These are phyloP conservation scores for Vigna nakashimae DNA, from an alignment of 306 rosid species.

Conservation along the genomic window DNA sequence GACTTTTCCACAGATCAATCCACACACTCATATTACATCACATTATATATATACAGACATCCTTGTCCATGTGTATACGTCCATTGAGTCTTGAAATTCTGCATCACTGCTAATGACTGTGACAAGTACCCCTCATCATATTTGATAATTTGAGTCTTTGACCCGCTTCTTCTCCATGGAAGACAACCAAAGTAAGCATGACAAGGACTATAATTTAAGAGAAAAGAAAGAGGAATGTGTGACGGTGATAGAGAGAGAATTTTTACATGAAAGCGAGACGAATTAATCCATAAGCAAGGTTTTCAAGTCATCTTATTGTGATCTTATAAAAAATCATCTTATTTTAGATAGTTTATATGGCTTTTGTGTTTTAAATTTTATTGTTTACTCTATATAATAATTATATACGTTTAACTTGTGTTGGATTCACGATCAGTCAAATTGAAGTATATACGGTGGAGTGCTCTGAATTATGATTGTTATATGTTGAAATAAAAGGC, in stretches of 20 bases:
- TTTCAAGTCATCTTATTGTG: too few species aligned
- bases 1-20: neutral
- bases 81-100: slow-evolving; percentile 19
- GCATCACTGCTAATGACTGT: slow-evolving; percentile 18
- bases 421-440: too few species aligned
- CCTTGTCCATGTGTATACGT: neutral
- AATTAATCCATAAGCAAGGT: neutral
- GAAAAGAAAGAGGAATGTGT: neutral
- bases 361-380: too few species aligned
- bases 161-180: slow-evolving; percentile 24
- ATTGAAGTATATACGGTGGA: neutral
- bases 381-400: too few species aligned
- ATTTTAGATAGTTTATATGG: too few species aligned
- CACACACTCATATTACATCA: slow-evolving; percentile 6
- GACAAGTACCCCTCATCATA: slow-evolving; percentile 13
- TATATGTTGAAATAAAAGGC: neutral
- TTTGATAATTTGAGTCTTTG: slow-evolving; percentile 36
- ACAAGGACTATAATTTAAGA: slow-evolving; percentile 24
- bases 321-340: too few species aligned
- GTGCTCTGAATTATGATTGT: neutral
- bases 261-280: neutral
- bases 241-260: too few species aligned
- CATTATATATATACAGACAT: neutral
- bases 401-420: too few species aligned
- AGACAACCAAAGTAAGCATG: slow-evolving; percentile 21